Conservation (phyloP, 257 asterid species). For the Solanum neorickii region DNA sequence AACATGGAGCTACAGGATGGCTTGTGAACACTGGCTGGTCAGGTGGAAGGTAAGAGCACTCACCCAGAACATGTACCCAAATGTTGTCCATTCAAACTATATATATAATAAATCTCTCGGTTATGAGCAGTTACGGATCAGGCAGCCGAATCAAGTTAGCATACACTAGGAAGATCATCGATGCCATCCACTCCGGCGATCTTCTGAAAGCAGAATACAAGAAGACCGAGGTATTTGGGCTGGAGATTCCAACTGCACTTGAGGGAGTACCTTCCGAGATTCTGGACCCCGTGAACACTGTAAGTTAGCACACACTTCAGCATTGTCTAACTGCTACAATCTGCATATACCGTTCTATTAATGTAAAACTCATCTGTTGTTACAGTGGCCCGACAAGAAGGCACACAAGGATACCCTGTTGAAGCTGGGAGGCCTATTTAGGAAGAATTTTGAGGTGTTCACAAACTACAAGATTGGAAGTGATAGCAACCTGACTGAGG, state of each 20-base stretch:
- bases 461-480: slow-evolving; percentile 58
- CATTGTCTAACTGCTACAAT: background rate
- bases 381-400: slow-evolving; percentile 68
- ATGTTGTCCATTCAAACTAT: background rate
- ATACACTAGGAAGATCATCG: slow-evolving; percentile 80
- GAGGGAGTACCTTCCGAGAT: slow-evolving; percentile 91
- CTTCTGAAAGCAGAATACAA: slow-evolving; percentile 49
- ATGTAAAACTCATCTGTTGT: background rate
- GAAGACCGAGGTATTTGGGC: slow-evolving; percentile 76
- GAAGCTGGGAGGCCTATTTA: slow-evolving; percentile 72
- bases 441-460: slow-evolving; percentile 74
- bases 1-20: slow-evolving; percentile 90
- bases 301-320: slow-evolving; percentile 22
- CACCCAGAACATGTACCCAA: background rate
- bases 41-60: slow-evolving; percentile 60
- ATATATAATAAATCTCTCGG: background rate
- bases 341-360: background rate
- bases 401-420: slow-evolving; percentile 55
- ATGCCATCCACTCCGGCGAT: slow-evolving; percentile 71
- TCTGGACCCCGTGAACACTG: slow-evolving; percentile 76
- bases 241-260: slow-evolving; percentile 73
- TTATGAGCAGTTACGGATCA: slow-evolving; percentile 51
- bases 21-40: slow-evolving; percentile 98
- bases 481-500: slow-evolving; percentile 49
- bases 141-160: slow-evolving; percentile 81